Conservation (phyloP, 2,329 filamentous ascomycete species). For the Venturia pyrina region DNA sequence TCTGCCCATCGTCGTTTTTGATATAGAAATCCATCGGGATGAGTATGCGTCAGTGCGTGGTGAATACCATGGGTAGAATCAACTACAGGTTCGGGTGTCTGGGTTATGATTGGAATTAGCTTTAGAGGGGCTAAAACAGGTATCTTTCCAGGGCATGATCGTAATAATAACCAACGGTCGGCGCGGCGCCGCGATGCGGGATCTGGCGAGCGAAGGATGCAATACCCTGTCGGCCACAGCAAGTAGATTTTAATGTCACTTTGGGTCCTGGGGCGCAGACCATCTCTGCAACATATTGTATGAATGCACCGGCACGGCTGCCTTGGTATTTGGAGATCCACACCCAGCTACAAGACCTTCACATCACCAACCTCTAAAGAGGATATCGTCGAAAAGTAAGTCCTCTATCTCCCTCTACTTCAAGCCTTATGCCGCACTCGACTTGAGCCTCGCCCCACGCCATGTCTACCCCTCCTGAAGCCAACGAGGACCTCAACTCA, state of each 20-base stretch:
- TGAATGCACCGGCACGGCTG: conserved; percentile 1
- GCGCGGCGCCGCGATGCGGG: neutral
- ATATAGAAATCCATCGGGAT: neutral
- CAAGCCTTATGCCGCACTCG: conserved; percentile 4
- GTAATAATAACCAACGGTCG: conserved; percentile 4
- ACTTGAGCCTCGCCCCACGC: conserved; percentile 1
- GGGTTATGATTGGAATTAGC: neutral
- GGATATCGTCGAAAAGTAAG: neutral
- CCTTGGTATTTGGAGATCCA: conserved; percentile 2
- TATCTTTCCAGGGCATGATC: conserved; percentile 7
- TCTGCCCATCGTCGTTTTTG: neutral
- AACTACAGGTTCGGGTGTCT: neutral
- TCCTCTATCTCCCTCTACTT: conserved; percentile 5
- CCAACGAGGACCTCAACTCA: conserved; percentile 5
- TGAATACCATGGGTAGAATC: neutral
- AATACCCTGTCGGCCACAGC: conserved; percentile 1
- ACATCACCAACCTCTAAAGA: neutral
- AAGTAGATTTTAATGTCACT: neutral
- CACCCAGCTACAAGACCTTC: neutral
- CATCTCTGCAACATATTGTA: conserved; percentile 3
- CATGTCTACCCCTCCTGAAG: neutral
- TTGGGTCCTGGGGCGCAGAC: conserved; percentile 1
- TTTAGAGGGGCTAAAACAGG: neutral
- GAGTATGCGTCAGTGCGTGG: neutral
- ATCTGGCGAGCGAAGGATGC: conserved; percentile 1